These are phyloP conservation scores for Alternaria gansuensis DNA, from an alignment of 2,329 filamentous ascomycete genomes.

Conservation along the genomic window DNA sequence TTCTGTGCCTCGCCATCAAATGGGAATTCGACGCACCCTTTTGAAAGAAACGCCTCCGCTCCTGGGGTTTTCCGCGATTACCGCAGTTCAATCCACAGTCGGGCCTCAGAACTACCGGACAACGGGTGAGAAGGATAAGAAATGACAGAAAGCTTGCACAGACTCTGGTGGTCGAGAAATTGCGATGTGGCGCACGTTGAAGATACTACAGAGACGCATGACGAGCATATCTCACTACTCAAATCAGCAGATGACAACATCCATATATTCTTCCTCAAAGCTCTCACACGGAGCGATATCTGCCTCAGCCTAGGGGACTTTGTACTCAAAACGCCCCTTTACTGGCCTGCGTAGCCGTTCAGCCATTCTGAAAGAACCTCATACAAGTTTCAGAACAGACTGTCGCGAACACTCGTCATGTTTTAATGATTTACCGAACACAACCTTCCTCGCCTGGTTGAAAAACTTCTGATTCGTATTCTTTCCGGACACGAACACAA, in stretches of 20 bases:
- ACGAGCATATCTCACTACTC: neutral
- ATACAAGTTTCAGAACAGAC: conserved; percentile 35
- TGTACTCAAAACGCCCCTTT: neutral
- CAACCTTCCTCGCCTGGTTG: neutral
- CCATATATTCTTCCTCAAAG: neutral
- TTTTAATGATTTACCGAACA: neutral
- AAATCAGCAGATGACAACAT: neutral
- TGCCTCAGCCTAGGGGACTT: neutral
- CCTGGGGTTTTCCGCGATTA: no score
- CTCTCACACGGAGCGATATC: neutral
- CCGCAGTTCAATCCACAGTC: neutral
- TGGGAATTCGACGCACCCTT: neutral
- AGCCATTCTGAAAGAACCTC: conserved; percentile 16
- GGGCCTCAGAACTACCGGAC: neutral
- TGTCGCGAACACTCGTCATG: conserved; percentile 31
- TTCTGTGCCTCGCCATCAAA: neutral
- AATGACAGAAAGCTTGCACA: neutral
- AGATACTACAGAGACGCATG: conserved; percentile 2
- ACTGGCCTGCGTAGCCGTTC: neutral
- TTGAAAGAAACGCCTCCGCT: neutral
- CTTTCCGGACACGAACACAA: neutral
- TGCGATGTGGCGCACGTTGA: conserved; percentile 3
- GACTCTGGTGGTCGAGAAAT: conserved; percentile 5
- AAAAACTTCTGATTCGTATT: neutral
- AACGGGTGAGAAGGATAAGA: neutral